Evolutionary conservation across 345 rosid species (phyloP), one percentile per base, ranked within the genome.

Genomic region (Boechera retrofracta): DNA sequence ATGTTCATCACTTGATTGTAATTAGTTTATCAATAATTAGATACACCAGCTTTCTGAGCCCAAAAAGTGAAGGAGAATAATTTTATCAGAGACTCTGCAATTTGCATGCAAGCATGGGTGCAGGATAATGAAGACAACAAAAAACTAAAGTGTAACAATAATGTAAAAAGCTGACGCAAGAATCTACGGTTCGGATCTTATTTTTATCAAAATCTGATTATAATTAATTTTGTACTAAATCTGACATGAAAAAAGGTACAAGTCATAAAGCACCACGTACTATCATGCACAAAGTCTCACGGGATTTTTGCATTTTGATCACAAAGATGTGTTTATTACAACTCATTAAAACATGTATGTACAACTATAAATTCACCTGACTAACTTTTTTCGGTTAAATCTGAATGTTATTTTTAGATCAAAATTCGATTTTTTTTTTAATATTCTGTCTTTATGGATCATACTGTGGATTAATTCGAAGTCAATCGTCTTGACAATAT

Each of bases 101-200:
- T 47, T 75, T 75, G 73, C 53, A 58, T 75, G 67, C 79, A 58
- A 67, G 62, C 44, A 75, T 67, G 73, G 79, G 61, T 2, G 28
- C 67, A 48, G 58, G 61, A 38, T 58, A 67, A 16, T 28, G 57
- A 75, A 33, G 63, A 73, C 64, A 73, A 53, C n/a, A 75, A 49
- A 12, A 59, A 60, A 47, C 12, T 42, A 55, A 45, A 44, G 16
- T 21, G 15, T 63, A 53, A 35, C 8, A 62, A 62, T 67, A 36
- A 60, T 7, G 2, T 0, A 59, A 39, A 53, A 48, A 60, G 13
- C 45, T 51, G 52, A 10, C 59, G n/a, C 16, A 62, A 29, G 41
- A 67, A 68, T 45, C 52, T 38, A 38, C 15, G 15, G 35, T 53
- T 53, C 33, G 3, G 56, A 28, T 56, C 13, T 41, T 57, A 4